Evolutionary conservation across 805 yeast species (phyloP), one percentile per base, ranked within the genome.

Genomic region (Myxozyma sirexii): DNA sequence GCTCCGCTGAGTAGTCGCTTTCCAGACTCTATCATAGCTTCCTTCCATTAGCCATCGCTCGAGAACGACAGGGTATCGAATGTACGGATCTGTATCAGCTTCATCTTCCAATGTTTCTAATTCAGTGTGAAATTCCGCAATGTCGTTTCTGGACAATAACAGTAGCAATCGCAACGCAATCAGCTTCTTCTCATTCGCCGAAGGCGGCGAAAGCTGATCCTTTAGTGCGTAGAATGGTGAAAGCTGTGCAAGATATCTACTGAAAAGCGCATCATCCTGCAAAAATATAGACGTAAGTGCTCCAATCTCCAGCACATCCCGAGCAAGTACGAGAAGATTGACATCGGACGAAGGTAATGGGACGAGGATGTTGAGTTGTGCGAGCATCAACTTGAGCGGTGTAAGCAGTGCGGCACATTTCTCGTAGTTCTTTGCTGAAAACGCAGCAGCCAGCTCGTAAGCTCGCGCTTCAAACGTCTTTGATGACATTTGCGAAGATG

Each of bases 31-130:
- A 74, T 90, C 94, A 75, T 92, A 94, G 65, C 93, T 88, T 44
- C 99, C 99, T 76, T 94, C 98, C 87, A 93, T 90, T 66, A 94
- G 82, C 87, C 96, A 90, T 66, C 89, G 85, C 73, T 94, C 98
- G 68, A 94, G 84, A 67, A 85, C 85, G 55, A 93, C 85, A 24
- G 98, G 98, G 72, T 91, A 91, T 49, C 84, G 82, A 67, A 93
- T 78, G 72, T 80, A 89, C 66, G 80, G 78, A 72, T 89, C 96
- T 37, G 80, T 78, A 67, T 90, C 93, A 62, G 83, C 77, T 54
- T 80, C 79, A 62, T 76, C 79, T 67, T 82, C 82, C 66, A 91
- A 80, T 59, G 78, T 79, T 73, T 93, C 97, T 62, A 93, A 79
- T 72, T 90, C 97, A 27, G 91, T 86, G 75, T 94, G 97, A 77